Evolutionary conservation across 2,329 filamentous ascomycete species (phyloP).

Genomic region (Drechslerella dactyloides): DNA sequence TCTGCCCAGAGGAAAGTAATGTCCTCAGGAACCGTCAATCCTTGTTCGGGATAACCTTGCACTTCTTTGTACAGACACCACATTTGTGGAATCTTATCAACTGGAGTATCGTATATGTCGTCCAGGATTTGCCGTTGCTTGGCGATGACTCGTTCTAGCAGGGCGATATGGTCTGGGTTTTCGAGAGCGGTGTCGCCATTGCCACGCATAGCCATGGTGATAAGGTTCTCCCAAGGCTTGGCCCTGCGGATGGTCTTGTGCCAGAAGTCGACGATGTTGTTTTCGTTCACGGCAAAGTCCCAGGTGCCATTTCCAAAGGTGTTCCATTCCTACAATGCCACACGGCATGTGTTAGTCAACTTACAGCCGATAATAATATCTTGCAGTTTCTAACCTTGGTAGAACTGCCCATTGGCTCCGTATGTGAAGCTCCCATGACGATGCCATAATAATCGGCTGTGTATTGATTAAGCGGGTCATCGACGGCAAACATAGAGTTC

Average conservation of each 20-base stretch:
- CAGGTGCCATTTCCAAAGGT: constrained; percentile 66
- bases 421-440: constrained; percentile 75
- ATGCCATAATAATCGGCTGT: constrained; percentile 76
- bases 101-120: constrained; percentile 64
- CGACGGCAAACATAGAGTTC: constrained; percentile 74
- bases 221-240: constrained; percentile 70
- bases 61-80: constrained; percentile 78
- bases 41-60: constrained; percentile 71
- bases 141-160: constrained; percentile 68
- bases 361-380: constrained; percentile 59
- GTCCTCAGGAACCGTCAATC: constrained; percentile 69
- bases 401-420: constrained; percentile 71
- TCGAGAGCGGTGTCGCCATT: constrained; percentile 69
- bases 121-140: constrained; percentile 67
- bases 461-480: constrained; percentile 72
- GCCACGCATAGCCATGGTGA: constrained; percentile 73
- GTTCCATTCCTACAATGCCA: constrained; percentile 58
- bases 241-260: constrained; percentile 70
- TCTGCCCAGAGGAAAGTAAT: constrained; percentile 73
- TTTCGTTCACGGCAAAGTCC: constrained; percentile 73
- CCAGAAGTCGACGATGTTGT: constrained; percentile 72
- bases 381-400: constrained; percentile 58
- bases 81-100: constrained; percentile 68
- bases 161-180: constrained; percentile 66
- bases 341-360: constrained; percentile 14